These are phyloP conservation scores for Lachnellula occidentalis DNA, from an alignment of 2,329 filamentous ascomycete species.

Conservation along the genomic window DNA sequence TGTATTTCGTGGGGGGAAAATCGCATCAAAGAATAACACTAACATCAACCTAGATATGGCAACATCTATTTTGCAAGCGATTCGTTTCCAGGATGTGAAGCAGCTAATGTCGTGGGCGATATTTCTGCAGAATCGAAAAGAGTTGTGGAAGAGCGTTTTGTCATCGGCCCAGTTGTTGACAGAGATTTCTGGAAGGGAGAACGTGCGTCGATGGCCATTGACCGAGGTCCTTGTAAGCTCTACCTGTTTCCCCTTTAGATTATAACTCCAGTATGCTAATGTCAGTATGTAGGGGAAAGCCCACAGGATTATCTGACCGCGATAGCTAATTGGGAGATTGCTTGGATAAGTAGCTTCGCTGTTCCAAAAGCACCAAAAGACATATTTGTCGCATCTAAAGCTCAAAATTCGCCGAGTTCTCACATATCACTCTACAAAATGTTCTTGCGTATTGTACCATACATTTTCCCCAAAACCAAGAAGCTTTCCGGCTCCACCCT, in stretches of 20 bases:
- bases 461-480: constrained; percentile 28
- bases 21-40: constrained; percentile 9
- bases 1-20: constrained; percentile 6
- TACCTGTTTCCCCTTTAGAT: constrained; percentile 3
- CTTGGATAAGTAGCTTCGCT: constrained; percentile 31
- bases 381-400: constrained; percentile 20
- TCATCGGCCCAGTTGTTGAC: constrained; percentile 34
- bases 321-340: constrained; percentile 31
- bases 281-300: constrained; percentile 29
- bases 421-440: constrained; percentile 32
- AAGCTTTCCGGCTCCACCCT: constrained; percentile 28
- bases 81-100: constrained; percentile 29
- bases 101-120: constrained; percentile 26
- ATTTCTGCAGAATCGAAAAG: constrained; percentile 29
- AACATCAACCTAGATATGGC: constrained; percentile 30
- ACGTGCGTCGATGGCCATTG: constrained; percentile 31
- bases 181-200: constrained; percentile 33
- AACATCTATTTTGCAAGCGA: constrained; percentile 34
- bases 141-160: constrained; percentile 30
- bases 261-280: constrained; percentile 4
- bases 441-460: constrained; percentile 29
- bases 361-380: constrained; percentile 20
- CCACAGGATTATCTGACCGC: constrained; percentile 30
- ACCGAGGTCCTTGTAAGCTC: constrained; percentile 37
- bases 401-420: constrained; percentile 28